phyloP scores from a whole-genome alignment of 352 stramenopile genomes.

The Phytophthora foliorum region DNA sequence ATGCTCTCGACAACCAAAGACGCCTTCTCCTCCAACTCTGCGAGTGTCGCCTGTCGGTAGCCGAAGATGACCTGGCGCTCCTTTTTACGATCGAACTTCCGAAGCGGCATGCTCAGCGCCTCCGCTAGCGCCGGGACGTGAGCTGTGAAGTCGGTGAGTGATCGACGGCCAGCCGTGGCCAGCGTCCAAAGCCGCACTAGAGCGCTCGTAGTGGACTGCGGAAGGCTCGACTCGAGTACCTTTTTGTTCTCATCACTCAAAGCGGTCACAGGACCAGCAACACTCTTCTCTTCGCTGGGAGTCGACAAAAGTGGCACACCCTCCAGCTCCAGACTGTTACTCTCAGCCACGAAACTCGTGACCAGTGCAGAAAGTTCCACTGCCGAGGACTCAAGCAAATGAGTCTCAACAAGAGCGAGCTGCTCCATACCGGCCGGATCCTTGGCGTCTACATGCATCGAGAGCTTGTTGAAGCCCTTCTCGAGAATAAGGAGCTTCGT shows the following conservation, averaged over 20 bases:
- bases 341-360: constrained; percentile 74
- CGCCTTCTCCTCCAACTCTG: constrained; percentile 48
- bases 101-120: constrained; percentile 78
- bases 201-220: constrained; percentile 54
- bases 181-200: constrained; percentile 80
- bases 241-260: constrained; percentile 79
- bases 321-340: constrained; percentile 69
- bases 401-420: constrained; percentile 58
- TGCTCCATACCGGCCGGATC: constrained; percentile 49
- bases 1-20: constrained; percentile 14
- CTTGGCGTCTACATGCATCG: constrained; percentile 64
- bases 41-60: constrained; percentile 62
- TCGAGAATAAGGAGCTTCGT: constrained; percentile 61
- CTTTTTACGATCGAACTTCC: constrained; percentile 87
- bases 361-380: constrained; percentile 62
- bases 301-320: constrained; percentile 50
- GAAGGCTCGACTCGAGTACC: constrained; percentile 65
- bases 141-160: constrained; percentile 67
- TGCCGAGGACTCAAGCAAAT: constrained; percentile 63
- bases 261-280: constrained; percentile 27
- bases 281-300: constrained; percentile 9
- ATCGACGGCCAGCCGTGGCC: constrained; percentile 62
- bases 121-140: constrained; percentile 68
- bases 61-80: constrained; percentile 78
- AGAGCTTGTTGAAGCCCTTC: constrained; percentile 80